These are phyloP conservation scores for Microcyclospora pomicola DNA, from an alignment of 2,329 filamentous ascomycete species.

Conservation along the genomic window DNA sequence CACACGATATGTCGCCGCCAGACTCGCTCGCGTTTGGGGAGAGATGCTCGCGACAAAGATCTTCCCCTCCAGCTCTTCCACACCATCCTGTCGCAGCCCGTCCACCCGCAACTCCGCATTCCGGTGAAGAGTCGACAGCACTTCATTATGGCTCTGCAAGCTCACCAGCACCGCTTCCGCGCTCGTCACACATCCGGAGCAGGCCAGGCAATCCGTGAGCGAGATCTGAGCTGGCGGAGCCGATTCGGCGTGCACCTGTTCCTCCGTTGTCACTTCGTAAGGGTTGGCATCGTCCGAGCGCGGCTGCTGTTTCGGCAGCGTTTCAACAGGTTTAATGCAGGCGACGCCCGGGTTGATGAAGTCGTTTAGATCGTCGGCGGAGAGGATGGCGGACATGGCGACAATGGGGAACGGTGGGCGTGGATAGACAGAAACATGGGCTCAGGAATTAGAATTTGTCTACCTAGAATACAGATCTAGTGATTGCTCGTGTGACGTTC, in stretches of 20 bases:
- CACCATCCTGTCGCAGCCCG: slow-evolving; percentile 3
- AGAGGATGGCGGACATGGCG: slow-evolving; percentile 89
- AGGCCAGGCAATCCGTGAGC: slow-evolving; percentile 91
- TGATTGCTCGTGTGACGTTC: no score
- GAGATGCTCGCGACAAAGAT: slow-evolving; percentile 87
- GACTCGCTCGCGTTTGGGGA: slow-evolving; percentile 75
- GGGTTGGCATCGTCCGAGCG: slow-evolving; percentile 27
- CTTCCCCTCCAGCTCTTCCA: slow-evolving; percentile 27
- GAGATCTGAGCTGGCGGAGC: slow-evolving; percentile 77
- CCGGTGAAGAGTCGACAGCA: slow-evolving; percentile 66
- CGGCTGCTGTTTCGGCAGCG: slow-evolving; percentile 53
- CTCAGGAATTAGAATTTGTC: background rate
- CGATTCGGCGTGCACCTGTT: slow-evolving; percentile 42
- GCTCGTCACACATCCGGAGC: slow-evolving; percentile 93
- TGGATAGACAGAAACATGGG: background rate
- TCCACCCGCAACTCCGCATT: slow-evolving; percentile 18
- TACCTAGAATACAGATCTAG: no score
- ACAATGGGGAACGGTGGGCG: background rate
- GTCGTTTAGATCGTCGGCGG: slow-evolving; percentile 92
- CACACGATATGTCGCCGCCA: slow-evolving; percentile 71
- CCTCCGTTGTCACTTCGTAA: slow-evolving; percentile 89
- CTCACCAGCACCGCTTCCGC: slow-evolving; percentile 95
- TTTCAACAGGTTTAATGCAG: slow-evolving; percentile 95
- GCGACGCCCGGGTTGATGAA: slow-evolving; percentile 96
- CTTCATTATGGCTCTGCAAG: slow-evolving; percentile 84